Base-by-base conservation (phyloP, 208 protist genomes). In the Zelonia costaricensis region DNA sequence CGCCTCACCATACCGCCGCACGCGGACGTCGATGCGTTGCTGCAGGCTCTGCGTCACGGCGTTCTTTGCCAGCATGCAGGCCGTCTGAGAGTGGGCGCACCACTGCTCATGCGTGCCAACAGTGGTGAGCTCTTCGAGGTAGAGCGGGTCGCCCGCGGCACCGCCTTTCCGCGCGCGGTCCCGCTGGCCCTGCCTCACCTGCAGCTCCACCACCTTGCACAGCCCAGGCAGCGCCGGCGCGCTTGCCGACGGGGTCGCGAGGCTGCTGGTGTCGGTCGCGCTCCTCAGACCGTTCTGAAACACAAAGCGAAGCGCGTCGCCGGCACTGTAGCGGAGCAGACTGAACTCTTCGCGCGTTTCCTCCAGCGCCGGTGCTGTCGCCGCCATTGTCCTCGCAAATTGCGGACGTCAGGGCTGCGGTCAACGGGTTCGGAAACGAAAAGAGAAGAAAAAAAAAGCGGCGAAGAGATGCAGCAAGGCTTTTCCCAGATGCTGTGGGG, bases 11-110 rank as follows among this genome's bases (percentile, higher is more conserved):
- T 65, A 72, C 38, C 65, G 65, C 15, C 52, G 49, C 15, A 60
- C 49, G 2, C 65, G 57, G 20, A 54, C 35, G 5, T 72, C 57
- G 13, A n/a, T 60, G 4, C 65, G 65, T 7, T 52, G 47, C 16
- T 31, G 57, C 48, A 72, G 35, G 33, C 25, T 28, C 3, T 20
- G 38, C 0, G 38, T 20, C 13, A 72, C 49, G 0, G 65, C 51
- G 13, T 65, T 72, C 36, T 64, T 72, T 18, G 65, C 57, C 9
- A 72, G 51, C 23, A 57, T 48, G 23, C 65, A 72, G 30, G 65
- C 65, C 1, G 49, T 44, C 35, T 72, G 65, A 0, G 65, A 40
- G 33, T 72, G 65, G 4, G 57, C 65, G n/a, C 57, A 65, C 36
- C 40, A 49, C 57, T 60, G 42, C 35, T 64, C 65, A 40, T 60